A percentile compares a stretch with the other conserved stretches of the same genome.
Evolutionary conservation across 805 yeast genomes (phyloP).

Genomic region (Cyberlindnera suaveolens): DNA sequence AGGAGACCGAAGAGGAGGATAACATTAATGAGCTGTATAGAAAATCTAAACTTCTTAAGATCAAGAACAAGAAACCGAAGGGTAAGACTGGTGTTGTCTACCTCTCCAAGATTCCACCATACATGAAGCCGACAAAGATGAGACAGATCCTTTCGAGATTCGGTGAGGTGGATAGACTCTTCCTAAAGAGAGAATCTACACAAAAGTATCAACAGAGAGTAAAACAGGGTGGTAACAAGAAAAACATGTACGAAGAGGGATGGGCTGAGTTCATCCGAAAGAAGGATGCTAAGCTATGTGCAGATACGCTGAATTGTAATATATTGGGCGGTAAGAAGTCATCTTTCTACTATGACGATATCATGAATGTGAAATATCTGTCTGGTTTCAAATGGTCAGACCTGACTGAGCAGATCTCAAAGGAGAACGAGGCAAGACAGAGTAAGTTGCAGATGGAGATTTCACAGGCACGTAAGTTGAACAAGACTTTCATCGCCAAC

Average conservation of each 20-base stretch:
- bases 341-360: conserved; percentile 87
- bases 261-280: conserved; percentile 92
- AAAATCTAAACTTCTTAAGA: conserved; percentile 48
- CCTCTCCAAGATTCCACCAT: conserved; percentile 87
- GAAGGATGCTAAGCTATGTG: conserved; percentile 83
- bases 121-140: conserved; percentile 91
- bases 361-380: conserved; percentile 82
- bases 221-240: conserved; percentile 88
- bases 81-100: conserved; percentile 88
- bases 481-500: conserved; percentile 75
- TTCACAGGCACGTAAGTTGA: conserved; percentile 80
- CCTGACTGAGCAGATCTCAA: conserved; percentile 86
- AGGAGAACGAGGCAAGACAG: conserved; percentile 84
- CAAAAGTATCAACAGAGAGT: conserved; percentile 59
- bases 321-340: conserved; percentile 90
- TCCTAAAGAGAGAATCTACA: conserved; percentile 79
- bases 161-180: conserved; percentile 84
- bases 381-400: conserved; percentile 95
- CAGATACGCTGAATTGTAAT: conserved; percentile 80
- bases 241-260: conserved; percentile 83
- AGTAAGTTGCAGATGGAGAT: conserved; percentile 83
- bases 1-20: conserved; percentile 18
- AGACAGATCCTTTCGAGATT: conserved; percentile 74
- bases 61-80: conserved; percentile 50
- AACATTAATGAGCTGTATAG: conserved; percentile 41